phyloP scores from a whole-genome alignment of 2,329 filamentous ascomycete species.

The Colletotrichum tofieldiae region DNA sequence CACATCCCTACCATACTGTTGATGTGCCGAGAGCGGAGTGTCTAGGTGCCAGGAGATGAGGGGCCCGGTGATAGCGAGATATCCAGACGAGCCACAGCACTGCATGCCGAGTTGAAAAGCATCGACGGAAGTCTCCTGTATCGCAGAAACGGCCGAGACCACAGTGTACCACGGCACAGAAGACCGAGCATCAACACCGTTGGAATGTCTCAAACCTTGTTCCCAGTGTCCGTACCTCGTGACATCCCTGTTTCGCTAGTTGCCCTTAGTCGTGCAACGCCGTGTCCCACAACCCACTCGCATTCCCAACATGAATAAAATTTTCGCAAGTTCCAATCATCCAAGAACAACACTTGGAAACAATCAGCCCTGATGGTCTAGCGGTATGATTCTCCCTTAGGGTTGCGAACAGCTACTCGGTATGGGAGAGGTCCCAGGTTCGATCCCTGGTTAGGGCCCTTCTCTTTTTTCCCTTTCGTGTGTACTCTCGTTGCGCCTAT shows the following conservation, averaged over 20 bases:
- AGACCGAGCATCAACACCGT: neutral
- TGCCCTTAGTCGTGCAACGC: constrained; percentile 16
- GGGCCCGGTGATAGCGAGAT: no score
- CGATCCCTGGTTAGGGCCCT: constrained; percentile 40
- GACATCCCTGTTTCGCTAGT: constrained; percentile 14
- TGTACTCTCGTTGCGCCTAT: rapidly evolving
- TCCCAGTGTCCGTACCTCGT: neutral
- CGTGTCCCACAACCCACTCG: neutral
- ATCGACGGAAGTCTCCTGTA: neutral
- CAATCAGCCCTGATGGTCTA: constrained; percentile 38
- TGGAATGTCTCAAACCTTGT: neutral
- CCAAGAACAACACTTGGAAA: neutral
- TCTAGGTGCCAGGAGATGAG: neutral
- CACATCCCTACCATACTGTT: constrained; percentile 48
- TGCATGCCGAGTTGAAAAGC: no score
- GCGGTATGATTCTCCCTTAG: constrained; percentile 43
- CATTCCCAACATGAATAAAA: neutral
- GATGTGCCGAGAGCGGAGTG: neutral
- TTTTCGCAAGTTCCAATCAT: rapidly evolving
- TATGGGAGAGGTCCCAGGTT: constrained; percentile 41
- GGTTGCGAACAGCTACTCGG: neutral
- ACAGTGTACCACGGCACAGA: neutral
- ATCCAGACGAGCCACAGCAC: neutral
- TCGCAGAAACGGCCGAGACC: neutral
- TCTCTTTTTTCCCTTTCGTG: neutral